Conservation (phyloP, 2,329 filamentous ascomycete genomes). For the Verticillium isaacii region DNA sequence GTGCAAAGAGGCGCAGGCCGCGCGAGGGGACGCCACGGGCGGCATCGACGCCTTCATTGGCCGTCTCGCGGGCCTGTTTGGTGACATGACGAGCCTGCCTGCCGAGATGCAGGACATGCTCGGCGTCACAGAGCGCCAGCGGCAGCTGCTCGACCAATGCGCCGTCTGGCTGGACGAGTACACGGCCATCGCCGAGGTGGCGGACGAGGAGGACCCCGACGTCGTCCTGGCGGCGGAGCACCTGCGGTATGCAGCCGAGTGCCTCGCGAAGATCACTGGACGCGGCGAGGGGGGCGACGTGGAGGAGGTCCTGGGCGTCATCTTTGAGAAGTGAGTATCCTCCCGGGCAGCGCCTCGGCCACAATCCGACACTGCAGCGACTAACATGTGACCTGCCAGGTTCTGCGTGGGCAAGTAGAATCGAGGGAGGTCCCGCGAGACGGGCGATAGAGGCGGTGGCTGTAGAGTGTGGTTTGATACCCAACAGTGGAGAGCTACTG, state of each 20-base stretch:
- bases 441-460: too few relatives aligned
- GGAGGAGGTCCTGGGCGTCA: constrained; percentile 91
- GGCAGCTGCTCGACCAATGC: constrained; percentile 73
- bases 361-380: not conserved
- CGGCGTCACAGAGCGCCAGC: constrained; percentile 86
- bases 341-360: not conserved
- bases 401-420: constrained; percentile 42
- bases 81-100: constrained; percentile 64
- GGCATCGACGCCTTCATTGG: constrained; percentile 65
- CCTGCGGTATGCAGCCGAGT: constrained; percentile 73
- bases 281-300: constrained; percentile 82
- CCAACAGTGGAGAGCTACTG: too few relatives aligned
- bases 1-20: constrained; percentile 52
- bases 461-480: too few relatives aligned
- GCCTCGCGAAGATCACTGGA: constrained; percentile 83
- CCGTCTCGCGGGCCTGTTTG: constrained; percentile 64
- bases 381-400: constrained; percentile 17
- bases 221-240: constrained; percentile 89
- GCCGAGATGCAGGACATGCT: constrained; percentile 76
- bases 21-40: constrained; percentile 44
- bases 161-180: constrained; percentile 69
- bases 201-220: constrained; percentile 54
- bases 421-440: not conserved
- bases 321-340: constrained; percentile 84
- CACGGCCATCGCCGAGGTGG: constrained; percentile 47